Percentiles rank a stretch among this genome's conserved stretches.
Conservation (phyloP, 805 yeast genomes). For the Kodamaea laetipori region DNA sequence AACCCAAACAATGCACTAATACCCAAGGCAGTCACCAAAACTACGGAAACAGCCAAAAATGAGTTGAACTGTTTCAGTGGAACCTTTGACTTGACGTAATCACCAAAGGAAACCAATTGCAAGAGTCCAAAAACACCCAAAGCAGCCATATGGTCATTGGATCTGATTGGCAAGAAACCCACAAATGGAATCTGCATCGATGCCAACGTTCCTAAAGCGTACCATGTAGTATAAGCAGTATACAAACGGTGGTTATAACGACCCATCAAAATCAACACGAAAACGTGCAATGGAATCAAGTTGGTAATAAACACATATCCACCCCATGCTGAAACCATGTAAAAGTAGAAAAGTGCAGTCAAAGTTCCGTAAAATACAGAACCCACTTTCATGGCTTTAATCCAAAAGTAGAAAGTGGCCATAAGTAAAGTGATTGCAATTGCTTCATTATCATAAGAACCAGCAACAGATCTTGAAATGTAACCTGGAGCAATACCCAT, state of each 20-base stretch:
- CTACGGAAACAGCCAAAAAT: constrained; percentile 62
- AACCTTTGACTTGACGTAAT: constrained; percentile 73
- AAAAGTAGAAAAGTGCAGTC: constrained; percentile 88
- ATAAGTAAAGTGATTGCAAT: constrained; percentile 93
- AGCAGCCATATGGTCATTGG: constrained; percentile 98
- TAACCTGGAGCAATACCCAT: constrained; percentile 99
- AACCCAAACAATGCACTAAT: constrained; percentile 70
- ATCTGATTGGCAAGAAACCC: constrained; percentile 93
- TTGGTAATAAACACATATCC: constrained; percentile 98
- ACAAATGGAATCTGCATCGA: constrained; percentile 99
- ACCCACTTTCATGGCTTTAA: constrained; percentile 89
- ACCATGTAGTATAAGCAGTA: constrained; percentile 95
- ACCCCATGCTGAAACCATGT: constrained; percentile 99
- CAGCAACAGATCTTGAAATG: constrained; percentile 97
- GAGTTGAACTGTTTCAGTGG: constrained; percentile 72
- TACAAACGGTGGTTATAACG: constrained; percentile 82
- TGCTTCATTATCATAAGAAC: constrained; percentile 98
- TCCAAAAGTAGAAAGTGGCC: constrained; percentile 96
- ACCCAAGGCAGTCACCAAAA: constrained; percentile 61
- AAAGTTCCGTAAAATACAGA: constrained; percentile 80
- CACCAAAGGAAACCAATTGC: constrained; percentile 86
- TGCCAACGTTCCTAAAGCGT: constrained; percentile 93
- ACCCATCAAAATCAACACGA: constrained; percentile 90
- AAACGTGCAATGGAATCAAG: constrained; percentile 93
- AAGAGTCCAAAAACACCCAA: constrained; percentile 94